A percentile compares a stretch with the other conserved stretches of the same genome.
Conservation (phyloP, 306 rosid species). For the Vigna unguiculata region DNA sequence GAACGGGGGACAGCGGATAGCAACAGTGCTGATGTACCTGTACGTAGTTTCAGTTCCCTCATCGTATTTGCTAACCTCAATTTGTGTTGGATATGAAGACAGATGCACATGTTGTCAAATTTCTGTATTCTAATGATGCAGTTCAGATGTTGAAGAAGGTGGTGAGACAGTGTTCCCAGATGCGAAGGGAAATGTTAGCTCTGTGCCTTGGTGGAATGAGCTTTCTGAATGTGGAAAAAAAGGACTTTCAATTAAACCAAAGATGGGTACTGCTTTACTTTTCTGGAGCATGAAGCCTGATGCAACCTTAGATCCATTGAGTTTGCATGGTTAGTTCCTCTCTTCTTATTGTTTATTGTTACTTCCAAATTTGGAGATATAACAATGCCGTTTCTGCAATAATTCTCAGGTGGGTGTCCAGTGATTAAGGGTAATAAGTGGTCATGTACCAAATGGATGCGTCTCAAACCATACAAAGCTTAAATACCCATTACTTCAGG, state of each 20-base stretch:
- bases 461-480: conserved; percentile 58
- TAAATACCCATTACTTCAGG: conserved; percentile 49
- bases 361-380: conserved; percentile 22
- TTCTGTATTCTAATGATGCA: conserved; percentile 54
- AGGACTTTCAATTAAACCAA: conserved; percentile 94
- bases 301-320: conserved; percentile 77
- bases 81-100: conserved; percentile 24
- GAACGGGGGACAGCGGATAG: conserved; percentile 93
- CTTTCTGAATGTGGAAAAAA: conserved; percentile 87
- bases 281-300: conserved; percentile 99
- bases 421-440: conserved; percentile 93
- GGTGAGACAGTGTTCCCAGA: conserved; percentile 98
- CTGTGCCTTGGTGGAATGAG: conserved; percentile 97
- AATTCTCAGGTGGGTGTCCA: conserved; percentile 87
- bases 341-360: not conserved
- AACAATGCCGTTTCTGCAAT: conserved; percentile 2
- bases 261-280: conserved; percentile 93
- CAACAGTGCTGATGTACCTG: conserved; percentile 94
- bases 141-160: conserved; percentile 98
- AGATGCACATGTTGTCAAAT: conserved; percentile 19
- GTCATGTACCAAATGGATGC: conserved; percentile 95
- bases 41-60: conserved; percentile 51
- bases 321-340: conserved; percentile 80
- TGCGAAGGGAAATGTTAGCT: conserved; percentile 85
- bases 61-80: conserved; percentile 7